Conservation (phyloP, 108 stramenopile genomes). For the Mediolabrus comicus region DNA sequence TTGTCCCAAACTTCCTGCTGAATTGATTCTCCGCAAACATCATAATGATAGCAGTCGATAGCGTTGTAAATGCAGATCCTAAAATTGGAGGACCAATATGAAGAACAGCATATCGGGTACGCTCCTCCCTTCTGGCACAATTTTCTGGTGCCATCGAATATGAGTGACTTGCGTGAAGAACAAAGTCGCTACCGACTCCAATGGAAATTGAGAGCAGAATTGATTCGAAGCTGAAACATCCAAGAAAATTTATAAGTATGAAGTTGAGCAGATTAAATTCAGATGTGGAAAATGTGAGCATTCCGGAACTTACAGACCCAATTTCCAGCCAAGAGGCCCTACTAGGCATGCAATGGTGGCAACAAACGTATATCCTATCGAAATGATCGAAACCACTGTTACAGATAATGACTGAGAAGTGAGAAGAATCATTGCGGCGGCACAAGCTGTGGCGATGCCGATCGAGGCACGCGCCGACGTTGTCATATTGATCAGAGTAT, state of each 20-base stretch:
- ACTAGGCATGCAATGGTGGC: conserved; percentile 50
- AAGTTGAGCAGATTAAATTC: neutral
- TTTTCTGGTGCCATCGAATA: conserved; percentile 34
- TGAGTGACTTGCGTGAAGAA: conserved; percentile 53
- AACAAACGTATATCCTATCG: conserved; percentile 41
- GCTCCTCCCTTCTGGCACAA: conserved; percentile 8
- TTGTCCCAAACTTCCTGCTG: conserved; percentile 48
- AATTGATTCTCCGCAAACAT: conserved; percentile 41
- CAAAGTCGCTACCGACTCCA: conserved; percentile 52
- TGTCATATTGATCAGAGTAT: conserved; percentile 45
- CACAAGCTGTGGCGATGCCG: conserved; percentile 24
- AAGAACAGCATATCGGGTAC: conserved; percentile 48
- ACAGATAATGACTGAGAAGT: conserved; percentile 44
- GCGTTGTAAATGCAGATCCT: conserved; percentile 52
- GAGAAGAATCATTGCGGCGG: conserved; percentile 44
- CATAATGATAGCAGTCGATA: conserved; percentile 49
- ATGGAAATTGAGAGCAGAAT: conserved; percentile 60
- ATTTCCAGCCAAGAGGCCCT: conserved; percentile 44
- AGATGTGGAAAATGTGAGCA: too few relatives aligned
- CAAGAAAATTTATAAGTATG: neutral
- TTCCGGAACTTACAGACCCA: conserved; percentile 37
- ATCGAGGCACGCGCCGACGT: neutral
- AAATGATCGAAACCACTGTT: conserved; percentile 39
- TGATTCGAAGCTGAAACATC: conserved; percentile 26
- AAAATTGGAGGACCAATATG: conserved; percentile 56